Percentiles rank a stretch among this genome's conserved stretches.
Evolutionary conservation across 306 rosid genomes (phyloP).

Genomic region (Cyamopsis tetragonoloba): DNA sequence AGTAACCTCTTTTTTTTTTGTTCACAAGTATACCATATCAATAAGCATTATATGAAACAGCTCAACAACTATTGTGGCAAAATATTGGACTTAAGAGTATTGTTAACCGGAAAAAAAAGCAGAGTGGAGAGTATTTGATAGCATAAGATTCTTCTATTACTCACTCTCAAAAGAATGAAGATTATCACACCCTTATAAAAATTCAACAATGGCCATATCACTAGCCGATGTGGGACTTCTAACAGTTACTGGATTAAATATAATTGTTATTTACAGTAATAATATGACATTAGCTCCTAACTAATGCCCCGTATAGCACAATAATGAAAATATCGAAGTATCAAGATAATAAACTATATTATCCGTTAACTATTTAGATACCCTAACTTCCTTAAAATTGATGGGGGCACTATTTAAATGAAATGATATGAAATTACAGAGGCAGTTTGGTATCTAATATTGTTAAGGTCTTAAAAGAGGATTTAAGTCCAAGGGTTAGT

Average conservation of each 20-base stretch:
- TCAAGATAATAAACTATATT: constrained; percentile 5
- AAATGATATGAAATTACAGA: too few species aligned
- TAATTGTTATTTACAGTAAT: not conserved
- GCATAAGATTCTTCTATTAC: constrained; percentile 13
- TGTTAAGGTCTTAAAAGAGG: too few species aligned
- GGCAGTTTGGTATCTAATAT: too few species aligned
- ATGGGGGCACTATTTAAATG: too few species aligned
- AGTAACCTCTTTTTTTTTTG: not conserved
- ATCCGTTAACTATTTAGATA: not conserved
- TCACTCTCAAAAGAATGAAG: too few species aligned
- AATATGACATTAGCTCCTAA: constrained; percentile 15
- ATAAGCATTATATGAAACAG: constrained; percentile 3
- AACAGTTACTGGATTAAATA: not conserved
- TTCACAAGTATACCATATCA: not conserved
- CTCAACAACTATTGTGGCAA: constrained; percentile 8
- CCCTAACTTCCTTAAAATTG: too few species aligned
- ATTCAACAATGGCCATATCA: too few species aligned
- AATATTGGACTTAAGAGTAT: constrained; percentile 19
- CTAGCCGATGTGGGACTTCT: too few species aligned
- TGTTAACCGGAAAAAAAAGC: too few species aligned
- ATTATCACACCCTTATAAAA: too few species aligned
- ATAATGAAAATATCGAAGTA: constrained; percentile 5
- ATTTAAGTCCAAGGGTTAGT: too few species aligned
- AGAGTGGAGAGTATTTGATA: too few species aligned
- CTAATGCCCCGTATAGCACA: not conserved